Conservation (phyloP, 768 basidiomycete genomes). For the Suillus fuscotomentosus region DNA sequence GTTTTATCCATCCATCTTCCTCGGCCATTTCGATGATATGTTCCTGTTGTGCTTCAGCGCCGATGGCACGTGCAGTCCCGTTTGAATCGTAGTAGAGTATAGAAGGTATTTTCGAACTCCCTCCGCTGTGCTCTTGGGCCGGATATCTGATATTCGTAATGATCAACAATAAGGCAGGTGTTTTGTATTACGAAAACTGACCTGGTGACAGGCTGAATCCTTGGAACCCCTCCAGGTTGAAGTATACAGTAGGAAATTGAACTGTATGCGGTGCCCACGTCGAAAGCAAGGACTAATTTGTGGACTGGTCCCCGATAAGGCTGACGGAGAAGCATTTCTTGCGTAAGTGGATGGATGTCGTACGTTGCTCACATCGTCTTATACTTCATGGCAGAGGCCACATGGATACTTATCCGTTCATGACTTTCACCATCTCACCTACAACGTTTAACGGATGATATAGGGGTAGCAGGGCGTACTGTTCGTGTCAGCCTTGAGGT, state of each 20-base stretch:
- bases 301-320: conserved; percentile 37
- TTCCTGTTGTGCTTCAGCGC: conserved; percentile 44
- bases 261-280: conserved; percentile 41
- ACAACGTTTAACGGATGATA: background rate
- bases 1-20: conserved; percentile 44
- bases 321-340: conserved; percentile 32
- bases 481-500: background rate
- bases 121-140: conserved; percentile 42
- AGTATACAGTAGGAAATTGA: conserved; percentile 42
- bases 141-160: conserved; percentile 29
- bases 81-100: conserved; percentile 44
- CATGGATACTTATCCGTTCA: background rate
- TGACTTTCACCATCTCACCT: background rate
- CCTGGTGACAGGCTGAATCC: conserved; percentile 33
- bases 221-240: conserved; percentile 36
- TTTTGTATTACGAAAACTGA: conserved; percentile 10
- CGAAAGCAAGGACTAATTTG: conserved; percentile 38
- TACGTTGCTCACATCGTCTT: background rate
- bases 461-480: background rate
- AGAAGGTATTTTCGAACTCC: conserved; percentile 48
- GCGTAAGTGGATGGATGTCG: background rate
- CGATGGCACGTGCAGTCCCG: conserved; percentile 39
- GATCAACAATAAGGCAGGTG: conserved; percentile 5
- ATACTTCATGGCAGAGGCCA: conserved; percentile 1
- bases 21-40: conserved; percentile 38